Evolutionary conservation across 192 early-diverging fungal genomes (phyloP).

Genomic region (Jimgerdemannia flammicorona): DNA sequence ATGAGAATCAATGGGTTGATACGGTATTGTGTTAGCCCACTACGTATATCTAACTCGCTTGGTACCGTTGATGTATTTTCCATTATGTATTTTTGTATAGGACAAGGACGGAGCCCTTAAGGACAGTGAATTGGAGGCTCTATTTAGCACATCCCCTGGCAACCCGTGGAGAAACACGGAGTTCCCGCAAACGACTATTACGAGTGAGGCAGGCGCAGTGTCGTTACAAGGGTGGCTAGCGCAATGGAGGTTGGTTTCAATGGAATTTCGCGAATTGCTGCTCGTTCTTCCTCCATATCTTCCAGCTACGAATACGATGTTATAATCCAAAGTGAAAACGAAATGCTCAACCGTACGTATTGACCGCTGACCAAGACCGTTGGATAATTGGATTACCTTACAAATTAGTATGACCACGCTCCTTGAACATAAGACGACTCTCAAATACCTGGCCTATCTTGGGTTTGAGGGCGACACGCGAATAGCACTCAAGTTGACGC

Average conservation of each 20-base stretch:
- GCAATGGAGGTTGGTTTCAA: conserved; percentile 84
- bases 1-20: too few relatives aligned
- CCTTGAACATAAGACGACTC: conserved; percentile 82
- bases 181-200: conserved; percentile 89
- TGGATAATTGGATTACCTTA: background rate
- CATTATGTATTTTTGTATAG: conserved; percentile 15
- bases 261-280: background rate
- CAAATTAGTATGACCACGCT: conserved; percentile 88
- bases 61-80: too few relatives aligned
- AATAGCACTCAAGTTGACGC: conserved; percentile 78
- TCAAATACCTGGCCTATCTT: conserved; percentile 95
- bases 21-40: too few relatives aligned
- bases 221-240: conserved; percentile 96
- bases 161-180: conserved; percentile 90
- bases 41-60: too few relatives aligned
- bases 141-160: conserved; percentile 88
- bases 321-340: too few relatives aligned
- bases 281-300: too few relatives aligned
- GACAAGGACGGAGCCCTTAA: conserved; percentile 97
- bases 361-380: background rate
- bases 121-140: conserved; percentile 71
- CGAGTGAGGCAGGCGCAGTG: conserved; percentile 83
- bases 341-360: background rate
- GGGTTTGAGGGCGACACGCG: conserved; percentile 91
- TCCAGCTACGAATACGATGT: too few relatives aligned